A percentile compares a stretch with the other conserved stretches of the same genome.
phyloP scores from a whole-genome alignment of 768 basidiomycete genomes.

The Tremella yokohamensis region DNA sequence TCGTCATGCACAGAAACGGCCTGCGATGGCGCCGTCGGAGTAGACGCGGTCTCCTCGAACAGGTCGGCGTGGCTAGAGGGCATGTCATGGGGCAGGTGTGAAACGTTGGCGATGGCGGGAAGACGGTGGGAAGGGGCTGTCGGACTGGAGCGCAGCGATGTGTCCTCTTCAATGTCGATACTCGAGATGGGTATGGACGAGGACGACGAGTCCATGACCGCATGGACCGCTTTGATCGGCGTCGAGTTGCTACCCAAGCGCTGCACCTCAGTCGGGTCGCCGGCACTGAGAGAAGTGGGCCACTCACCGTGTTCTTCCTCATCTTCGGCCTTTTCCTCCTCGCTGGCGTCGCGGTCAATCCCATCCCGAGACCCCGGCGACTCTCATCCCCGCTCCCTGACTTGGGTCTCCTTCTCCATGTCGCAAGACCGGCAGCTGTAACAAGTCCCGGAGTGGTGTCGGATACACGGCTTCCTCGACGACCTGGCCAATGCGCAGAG shows the following conservation, averaged over 20 bases:
- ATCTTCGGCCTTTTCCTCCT: conserved; percentile 11
- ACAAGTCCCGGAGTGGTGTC: not conserved
- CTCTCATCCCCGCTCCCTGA: not conserved
- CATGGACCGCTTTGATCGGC: not conserved
- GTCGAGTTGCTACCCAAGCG: not conserved
- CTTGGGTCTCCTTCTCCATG: conserved; percentile 2
- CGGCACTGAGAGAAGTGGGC: not conserved
- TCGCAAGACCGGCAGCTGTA: conserved; percentile 4
- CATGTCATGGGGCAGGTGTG: too few species aligned
- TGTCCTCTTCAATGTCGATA: too few species aligned
- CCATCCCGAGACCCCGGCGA: conserved; percentile 25
- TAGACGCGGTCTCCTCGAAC: too few species aligned
- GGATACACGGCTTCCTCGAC: not conserved
- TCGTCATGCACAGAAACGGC: too few species aligned
- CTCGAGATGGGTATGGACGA: conserved; percentile 9
- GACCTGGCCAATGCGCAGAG: not conserved
- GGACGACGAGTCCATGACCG: not conserved
- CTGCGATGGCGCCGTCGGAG: too few species aligned
- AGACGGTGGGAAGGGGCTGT: too few species aligned
- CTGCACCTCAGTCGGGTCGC: not conserved
- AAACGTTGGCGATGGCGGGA: too few species aligned
- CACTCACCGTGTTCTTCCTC: conserved; percentile 3
- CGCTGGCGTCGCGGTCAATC: conserved; percentile 34
- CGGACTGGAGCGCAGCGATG: too few species aligned
- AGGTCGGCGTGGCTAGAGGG: too few species aligned